Conservation (phyloP, 345 rosid genomes). For the Euphorbia peplus region DNA sequence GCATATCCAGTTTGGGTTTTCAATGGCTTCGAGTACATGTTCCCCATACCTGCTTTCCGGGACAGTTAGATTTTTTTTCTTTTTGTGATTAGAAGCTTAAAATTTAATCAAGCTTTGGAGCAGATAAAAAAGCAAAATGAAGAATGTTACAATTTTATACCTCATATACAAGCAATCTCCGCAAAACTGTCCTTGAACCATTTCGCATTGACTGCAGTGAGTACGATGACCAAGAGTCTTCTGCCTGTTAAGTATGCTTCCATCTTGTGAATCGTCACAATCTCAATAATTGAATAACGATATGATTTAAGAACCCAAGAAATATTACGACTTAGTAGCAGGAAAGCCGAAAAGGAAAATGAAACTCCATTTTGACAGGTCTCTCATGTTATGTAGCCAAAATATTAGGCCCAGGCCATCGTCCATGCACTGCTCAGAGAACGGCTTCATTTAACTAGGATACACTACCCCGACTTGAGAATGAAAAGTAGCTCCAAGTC, state of each 20-base stretch:
- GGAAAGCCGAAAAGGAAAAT: neutral
- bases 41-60: constrained; percentile 66
- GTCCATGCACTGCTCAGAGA: neutral
- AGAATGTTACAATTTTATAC: constrained; percentile 24
- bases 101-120: constrained; percentile 1
- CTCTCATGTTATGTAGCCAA: neutral
- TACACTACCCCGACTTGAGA: neutral
- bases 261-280: constrained; percentile 6
- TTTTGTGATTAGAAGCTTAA: neutral
- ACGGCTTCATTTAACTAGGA: neutral
- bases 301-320: neutral
- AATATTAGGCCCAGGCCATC: neutral
- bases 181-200: constrained; percentile 82
- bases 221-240: constrained; percentile 90
- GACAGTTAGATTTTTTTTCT: neutral
- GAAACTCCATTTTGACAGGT: neutral
- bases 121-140: neutral
- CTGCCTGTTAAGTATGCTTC: constrained; percentile 54
- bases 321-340: neutral
- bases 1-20: constrained; percentile 75
- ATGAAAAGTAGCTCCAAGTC: neutral
- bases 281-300: neutral
- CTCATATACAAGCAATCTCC: constrained; percentile 96
- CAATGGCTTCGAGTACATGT: constrained; percentile 83
- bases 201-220: constrained; percentile 54